Conservation (phyloP, 768 basidiomycete species). For the Rhizopogon salebrosus region DNA sequence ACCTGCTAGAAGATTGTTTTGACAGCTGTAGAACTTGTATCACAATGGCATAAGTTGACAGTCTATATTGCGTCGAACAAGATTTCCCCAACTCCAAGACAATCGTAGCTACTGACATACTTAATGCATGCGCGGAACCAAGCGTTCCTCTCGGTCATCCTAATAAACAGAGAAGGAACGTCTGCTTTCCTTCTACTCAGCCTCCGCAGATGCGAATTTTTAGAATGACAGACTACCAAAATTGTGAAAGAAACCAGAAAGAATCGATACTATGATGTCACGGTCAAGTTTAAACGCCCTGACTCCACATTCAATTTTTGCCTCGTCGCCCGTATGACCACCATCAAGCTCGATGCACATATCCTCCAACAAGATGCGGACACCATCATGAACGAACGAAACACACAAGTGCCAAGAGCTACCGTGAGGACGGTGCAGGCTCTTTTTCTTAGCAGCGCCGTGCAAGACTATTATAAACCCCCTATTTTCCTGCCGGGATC, state of each 20-base stretch:
- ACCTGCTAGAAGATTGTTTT: too few relatives aligned
- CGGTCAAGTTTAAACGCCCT: not conserved
- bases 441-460: not conserved
- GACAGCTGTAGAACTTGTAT: too few relatives aligned
- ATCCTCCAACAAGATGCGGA: not conserved
- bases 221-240: not conserved
- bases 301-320: not conserved
- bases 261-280: not conserved
- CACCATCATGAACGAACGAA: not conserved
- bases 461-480: not conserved
- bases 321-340: not conserved
- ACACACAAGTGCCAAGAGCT: not conserved
- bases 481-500: slow-evolving; percentile 10
- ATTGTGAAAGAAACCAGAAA: not conserved
- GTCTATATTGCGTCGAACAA: not conserved
- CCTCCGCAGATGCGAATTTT: too few relatives aligned
- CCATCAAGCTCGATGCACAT: not conserved
- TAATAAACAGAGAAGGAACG: too few relatives aligned
- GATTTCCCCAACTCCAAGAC: not conserved
- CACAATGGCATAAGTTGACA: too few relatives aligned
- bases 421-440: not conserved
- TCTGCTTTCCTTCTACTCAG: too few relatives aligned
- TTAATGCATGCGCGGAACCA: too few relatives aligned
- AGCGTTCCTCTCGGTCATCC: too few relatives aligned
- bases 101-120: not conserved